These are phyloP conservation scores for Thraustotheca clavata DNA, from an alignment of 352 stramenopile species.

Conservation along the genomic window DNA sequence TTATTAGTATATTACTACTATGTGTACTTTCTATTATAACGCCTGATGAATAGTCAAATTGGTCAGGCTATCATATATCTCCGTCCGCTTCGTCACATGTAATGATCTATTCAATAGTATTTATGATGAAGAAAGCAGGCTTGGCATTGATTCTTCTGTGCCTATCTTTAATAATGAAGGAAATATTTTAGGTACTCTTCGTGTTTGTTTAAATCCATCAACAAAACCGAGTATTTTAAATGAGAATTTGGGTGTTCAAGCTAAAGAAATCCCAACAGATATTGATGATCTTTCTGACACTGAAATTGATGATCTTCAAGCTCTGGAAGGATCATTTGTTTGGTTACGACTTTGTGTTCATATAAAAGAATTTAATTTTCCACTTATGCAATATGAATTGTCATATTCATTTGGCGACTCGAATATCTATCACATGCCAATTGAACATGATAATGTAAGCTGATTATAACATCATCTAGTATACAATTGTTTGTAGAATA, in stretches of 20 bases:
- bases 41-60: neutral
- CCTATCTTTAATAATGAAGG: conserved; percentile 11
- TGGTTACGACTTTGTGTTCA: conserved; percentile 1
- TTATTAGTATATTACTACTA: no score
- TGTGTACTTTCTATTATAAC: no score
- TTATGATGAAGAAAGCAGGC: conserved; percentile 3
- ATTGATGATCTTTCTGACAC: conserved; percentile 18
- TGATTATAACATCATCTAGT: neutral
- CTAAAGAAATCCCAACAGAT: conserved; percentile 8
- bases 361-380: neutral
- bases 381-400: neutral
- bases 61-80: conserved; percentile 14
- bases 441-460: conserved; percentile 10
- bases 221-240: neutral
- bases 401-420: conserved; percentile 5
- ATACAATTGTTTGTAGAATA: neutral
- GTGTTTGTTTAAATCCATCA: neutral
- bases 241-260: neutral
- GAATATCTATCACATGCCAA: neutral
- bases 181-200: neutral
- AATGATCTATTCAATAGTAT: no score
- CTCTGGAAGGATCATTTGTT: conserved; percentile 6
- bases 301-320: neutral
- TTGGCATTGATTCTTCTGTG: conserved; percentile 8
- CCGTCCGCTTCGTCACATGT: conserved; percentile 18